These are phyloP conservation scores for Ceratocystis cubensis DNA, from an alignment of 2,329 filamentous ascomycete genomes.

Conservation along the genomic window DNA sequence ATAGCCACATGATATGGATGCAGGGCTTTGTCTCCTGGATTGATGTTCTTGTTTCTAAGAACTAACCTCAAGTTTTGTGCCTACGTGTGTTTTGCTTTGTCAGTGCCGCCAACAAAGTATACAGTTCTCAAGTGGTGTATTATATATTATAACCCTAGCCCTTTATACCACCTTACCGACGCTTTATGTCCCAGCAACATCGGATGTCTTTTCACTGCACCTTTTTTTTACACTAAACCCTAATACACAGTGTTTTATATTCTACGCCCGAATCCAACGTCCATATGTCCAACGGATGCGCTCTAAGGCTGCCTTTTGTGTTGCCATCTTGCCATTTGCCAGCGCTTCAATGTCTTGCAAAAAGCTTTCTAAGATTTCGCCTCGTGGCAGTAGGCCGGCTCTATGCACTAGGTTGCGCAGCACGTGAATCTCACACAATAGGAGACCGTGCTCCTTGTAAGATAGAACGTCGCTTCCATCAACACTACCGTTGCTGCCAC, in stretches of 20 bases:
- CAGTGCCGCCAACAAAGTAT: no score
- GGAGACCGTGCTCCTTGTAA: conserved; percentile 83
- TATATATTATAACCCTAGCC: no score
- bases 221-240: neutral
- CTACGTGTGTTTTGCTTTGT: no score
- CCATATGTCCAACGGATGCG: conserved; percentile 85
- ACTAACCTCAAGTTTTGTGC: no score
- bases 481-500: neutral
- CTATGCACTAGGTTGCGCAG: conserved; percentile 53
- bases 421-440: conserved; percentile 81
- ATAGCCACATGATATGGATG: no score
- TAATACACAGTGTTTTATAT: neutral
- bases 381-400: conserved; percentile 49
- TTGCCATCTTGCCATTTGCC: conserved; percentile 64
- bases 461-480: conserved; percentile 53
- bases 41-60: no score
- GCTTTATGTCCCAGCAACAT: no score
- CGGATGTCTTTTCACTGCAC: neutral
- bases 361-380: conserved; percentile 69
- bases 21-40: no score
- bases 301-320: conserved; percentile 66
- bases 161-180: no score
- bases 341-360: conserved; percentile 78
- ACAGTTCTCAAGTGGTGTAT: no score
- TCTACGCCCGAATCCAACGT: conserved; percentile 47